phyloP scores from a whole-genome alignment of 1,284 basidiomycete species.

The Agaricales sp. region DNA sequence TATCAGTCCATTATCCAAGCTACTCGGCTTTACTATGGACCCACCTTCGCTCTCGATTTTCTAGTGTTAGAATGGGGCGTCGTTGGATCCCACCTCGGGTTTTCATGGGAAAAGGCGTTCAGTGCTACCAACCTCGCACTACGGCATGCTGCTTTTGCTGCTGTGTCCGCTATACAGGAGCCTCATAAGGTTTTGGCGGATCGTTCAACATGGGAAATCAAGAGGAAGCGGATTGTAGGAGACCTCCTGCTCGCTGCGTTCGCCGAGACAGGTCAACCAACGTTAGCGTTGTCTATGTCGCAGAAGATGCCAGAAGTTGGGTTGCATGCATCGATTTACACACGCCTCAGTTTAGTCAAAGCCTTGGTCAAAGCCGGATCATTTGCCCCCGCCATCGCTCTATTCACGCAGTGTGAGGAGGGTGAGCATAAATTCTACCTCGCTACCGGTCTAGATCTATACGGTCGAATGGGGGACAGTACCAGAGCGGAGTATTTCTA shows the following conservation, averaged over 20 bases:
- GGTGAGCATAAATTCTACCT: conserved; percentile 22
- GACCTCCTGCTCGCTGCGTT: not conserved
- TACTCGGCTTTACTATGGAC: not conserved
- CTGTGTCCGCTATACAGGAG: not conserved
- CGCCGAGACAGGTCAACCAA: not conserved
- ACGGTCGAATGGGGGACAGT: conserved; percentile 39
- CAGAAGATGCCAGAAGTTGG: not conserved
- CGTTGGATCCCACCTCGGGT: no score
- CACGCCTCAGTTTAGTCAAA: not conserved
- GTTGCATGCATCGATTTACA: not conserved
- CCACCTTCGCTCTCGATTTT: not conserved
- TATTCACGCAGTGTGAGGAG: not conserved
- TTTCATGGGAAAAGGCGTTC: not conserved
- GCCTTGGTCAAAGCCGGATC: not conserved
- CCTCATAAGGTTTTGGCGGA: not conserved
- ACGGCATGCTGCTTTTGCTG: not conserved
- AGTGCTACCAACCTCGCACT: not conserved
- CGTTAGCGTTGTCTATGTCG: not conserved
- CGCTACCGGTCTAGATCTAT: conserved; percentile 39
- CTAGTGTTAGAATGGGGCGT: not conserved
- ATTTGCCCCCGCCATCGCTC: not conserved
- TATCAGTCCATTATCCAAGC: not conserved
- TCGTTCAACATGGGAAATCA: not conserved
- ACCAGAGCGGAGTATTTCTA: conserved; percentile 33
- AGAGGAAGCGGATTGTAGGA: not conserved